phyloP scores from a whole-genome alignment of 805 yeast species.

The Metschnikowia proteae region DNA sequence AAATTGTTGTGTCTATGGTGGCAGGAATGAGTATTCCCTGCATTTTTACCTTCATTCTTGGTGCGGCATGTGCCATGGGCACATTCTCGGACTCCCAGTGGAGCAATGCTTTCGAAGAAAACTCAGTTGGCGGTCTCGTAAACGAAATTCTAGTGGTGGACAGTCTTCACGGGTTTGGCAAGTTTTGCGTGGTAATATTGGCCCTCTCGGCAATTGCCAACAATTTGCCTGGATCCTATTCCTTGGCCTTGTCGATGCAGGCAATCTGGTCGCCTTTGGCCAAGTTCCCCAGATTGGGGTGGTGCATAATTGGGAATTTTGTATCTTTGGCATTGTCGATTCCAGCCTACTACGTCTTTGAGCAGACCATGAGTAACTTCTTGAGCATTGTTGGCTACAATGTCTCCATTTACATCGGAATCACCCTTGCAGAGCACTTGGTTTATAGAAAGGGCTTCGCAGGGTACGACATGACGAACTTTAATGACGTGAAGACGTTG shows the following conservation, averaged over 20 bases:
- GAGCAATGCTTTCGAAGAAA: constrained; percentile 25
- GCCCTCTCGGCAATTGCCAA: constrained; percentile 31
- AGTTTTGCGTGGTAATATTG: constrained; percentile 30
- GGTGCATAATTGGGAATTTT: constrained; percentile 32
- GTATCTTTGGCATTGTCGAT: constrained; percentile 31
- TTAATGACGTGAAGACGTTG: constrained; percentile 20
- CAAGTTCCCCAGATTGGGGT: constrained; percentile 30
- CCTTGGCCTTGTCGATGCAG: constrained; percentile 28
- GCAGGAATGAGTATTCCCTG: constrained; percentile 26
- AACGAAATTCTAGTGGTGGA: constrained; percentile 26
- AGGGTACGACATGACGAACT: constrained; percentile 26
- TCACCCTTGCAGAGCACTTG: constrained; percentile 28
- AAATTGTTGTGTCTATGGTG: constrained; percentile 26
- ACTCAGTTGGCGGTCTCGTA: constrained; percentile 34
- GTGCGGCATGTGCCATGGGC: constrained; percentile 32
- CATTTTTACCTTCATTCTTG: constrained; percentile 28
- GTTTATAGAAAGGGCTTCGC: constrained; percentile 24
- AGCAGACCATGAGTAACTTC: constrained; percentile 29
- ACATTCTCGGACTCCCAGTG: constrained; percentile 24
- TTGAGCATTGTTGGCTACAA: constrained; percentile 31
- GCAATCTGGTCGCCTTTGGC: constrained; percentile 31
- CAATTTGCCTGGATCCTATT: constrained; percentile 33
- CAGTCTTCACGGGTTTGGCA: constrained; percentile 30
- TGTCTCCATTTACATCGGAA: constrained; percentile 32
- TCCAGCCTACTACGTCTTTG: constrained; percentile 34